Conservation (phyloP, 2,329 filamentous ascomycete genomes). For the Penicillium hordei region DNA sequence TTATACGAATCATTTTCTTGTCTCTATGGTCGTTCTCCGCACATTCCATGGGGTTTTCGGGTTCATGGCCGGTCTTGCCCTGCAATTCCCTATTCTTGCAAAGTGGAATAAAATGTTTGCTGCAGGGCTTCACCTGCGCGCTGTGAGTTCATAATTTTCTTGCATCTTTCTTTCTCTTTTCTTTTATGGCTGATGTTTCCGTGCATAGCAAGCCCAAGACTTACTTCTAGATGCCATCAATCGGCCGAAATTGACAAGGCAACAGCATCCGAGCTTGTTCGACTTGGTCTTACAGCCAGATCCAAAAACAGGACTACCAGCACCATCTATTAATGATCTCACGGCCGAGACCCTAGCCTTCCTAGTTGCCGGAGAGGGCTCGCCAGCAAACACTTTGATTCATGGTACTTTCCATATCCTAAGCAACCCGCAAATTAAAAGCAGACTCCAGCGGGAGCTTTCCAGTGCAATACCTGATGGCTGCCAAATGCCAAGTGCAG, state of each 20-base stretch:
- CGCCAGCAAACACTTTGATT: neutral
- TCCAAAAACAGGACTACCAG: neutral
- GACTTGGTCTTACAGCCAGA: neutral
- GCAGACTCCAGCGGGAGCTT: neutral
- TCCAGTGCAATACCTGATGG: neutral
- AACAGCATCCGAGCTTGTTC: neutral
- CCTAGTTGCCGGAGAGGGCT: neutral
- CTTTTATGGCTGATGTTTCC: neutral
- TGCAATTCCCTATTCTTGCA: neutral
- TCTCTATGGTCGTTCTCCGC: neutral
- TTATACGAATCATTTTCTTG: neutral
- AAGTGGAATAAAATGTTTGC: neutral
- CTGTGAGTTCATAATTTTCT: neutral
- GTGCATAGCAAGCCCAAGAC: neutral
- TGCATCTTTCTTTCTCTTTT: neutral
- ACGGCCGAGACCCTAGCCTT: neutral
- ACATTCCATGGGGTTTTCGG: neutral
- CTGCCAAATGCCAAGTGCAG: neutral
- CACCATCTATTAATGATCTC: neutral
- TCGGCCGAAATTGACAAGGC: neutral
- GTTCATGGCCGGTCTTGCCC: neutral
- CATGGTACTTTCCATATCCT: neutral
- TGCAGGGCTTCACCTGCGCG: neutral
- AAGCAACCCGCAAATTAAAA: neutral
- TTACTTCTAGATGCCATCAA: neutral